These are phyloP conservation scores for Erigeron canadensis DNA, from an alignment of 129 eudicot genomes.

Conservation along the genomic window DNA sequence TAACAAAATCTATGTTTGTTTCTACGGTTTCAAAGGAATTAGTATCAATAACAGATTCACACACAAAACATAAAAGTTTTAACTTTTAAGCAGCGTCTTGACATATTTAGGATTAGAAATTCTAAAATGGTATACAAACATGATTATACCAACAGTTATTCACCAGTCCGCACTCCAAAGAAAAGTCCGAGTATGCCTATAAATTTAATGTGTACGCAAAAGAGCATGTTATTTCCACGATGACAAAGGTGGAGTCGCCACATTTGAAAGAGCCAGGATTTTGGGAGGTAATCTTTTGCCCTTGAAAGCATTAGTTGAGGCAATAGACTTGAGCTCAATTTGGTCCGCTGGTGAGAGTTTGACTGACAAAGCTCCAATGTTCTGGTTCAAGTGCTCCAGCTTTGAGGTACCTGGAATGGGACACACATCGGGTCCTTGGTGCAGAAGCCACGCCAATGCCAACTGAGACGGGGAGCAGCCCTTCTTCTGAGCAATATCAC, in stretches of 20 bases:
- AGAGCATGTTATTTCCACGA: slow-evolving; percentile 27
- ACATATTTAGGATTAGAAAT: too few relatives aligned
- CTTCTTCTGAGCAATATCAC: slow-evolving; percentile 42
- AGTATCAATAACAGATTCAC: too few relatives aligned
- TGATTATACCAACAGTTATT: too few relatives aligned
- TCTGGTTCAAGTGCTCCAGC: slow-evolving; percentile 43
- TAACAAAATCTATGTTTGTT: too few relatives aligned
- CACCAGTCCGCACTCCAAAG: too few relatives aligned
- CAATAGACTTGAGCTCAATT: slow-evolving; percentile 39
- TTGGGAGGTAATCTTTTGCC: slow-evolving; percentile 30
- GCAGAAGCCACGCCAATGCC: slow-evolving; percentile 61
- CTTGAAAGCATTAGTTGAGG: slow-evolving; percentile 36
- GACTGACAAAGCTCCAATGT: slow-evolving; percentile 38
- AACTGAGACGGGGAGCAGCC: slow-evolving; percentile 49
- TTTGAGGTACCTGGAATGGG: slow-evolving; percentile 63
- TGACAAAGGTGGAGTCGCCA: slow-evolving; percentile 48
- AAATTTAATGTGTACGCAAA: too few relatives aligned
- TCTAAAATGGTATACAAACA: too few relatives aligned
- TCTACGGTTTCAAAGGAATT: too few relatives aligned
- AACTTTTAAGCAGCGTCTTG: too few relatives aligned
- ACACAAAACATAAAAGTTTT: too few relatives aligned
- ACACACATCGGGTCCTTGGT: slow-evolving; percentile 48
- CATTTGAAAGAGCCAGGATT: slow-evolving; percentile 27
- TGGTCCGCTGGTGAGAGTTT: slow-evolving; percentile 33
- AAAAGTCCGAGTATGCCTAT: too few relatives aligned